A percentile compares a stretch with the other conserved stretches of the same genome.
These are phyloP conservation scores for Hymenoscyphus albidus DNA, from an alignment of 2,329 filamentous ascomycete species.

Conservation along the genomic window DNA sequence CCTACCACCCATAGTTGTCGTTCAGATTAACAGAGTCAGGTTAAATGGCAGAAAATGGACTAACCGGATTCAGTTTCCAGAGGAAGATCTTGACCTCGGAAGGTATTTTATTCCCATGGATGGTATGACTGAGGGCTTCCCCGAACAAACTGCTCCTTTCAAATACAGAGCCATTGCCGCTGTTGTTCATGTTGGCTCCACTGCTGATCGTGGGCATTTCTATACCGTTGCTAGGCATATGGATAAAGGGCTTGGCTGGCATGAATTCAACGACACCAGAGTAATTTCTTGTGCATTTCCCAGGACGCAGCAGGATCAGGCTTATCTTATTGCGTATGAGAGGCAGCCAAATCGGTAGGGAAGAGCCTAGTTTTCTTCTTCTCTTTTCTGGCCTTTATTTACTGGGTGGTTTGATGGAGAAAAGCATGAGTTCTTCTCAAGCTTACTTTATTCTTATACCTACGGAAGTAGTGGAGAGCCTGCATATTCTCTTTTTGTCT, in stretches of 20 bases:
- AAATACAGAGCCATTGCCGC: background rate
- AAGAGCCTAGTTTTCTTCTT: background rate
- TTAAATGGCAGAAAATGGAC: background rate
- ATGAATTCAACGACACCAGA: background rate
- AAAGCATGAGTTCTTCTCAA: too few relatives aligned
- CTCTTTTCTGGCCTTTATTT: background rate
- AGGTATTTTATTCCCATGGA: background rate
- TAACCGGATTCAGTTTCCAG: background rate
- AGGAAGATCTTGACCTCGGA: background rate
- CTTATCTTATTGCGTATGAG: background rate
- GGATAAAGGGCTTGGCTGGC: background rate
- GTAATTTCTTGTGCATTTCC: background rate
- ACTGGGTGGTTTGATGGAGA: background rate
- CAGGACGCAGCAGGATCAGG: background rate
- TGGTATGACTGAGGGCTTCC: background rate
- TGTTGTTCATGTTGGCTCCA: background rate
- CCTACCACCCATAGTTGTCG: background rate
- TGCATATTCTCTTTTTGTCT: too few relatives aligned
- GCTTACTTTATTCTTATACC: too few relatives aligned
- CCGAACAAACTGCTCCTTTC: background rate
- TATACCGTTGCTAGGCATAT: background rate
- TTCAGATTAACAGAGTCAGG: background rate
- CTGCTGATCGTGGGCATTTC: background rate
- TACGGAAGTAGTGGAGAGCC: too few relatives aligned
- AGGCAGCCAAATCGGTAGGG: background rate